Evolutionary conservation across 805 yeast species (phyloP).

Genomic region (Candida ascalaphidarum): DNA sequence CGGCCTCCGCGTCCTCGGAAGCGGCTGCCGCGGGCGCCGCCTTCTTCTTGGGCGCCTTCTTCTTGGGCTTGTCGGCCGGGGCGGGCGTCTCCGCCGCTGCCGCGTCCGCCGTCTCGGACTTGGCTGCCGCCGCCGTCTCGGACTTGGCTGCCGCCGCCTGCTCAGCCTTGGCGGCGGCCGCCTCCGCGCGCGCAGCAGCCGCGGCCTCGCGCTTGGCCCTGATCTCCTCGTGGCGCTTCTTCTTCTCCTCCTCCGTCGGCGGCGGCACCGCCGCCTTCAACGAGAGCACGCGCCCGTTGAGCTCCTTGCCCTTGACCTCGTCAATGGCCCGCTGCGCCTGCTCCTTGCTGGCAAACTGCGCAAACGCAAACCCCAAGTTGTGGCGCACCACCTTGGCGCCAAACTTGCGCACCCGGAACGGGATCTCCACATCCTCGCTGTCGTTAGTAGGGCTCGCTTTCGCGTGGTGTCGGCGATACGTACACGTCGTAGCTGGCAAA

Average conservation of each 20-base stretch:
- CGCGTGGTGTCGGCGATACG: constrained; percentile 8
- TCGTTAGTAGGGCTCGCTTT: no score
- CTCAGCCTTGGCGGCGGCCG: constrained; percentile 9
- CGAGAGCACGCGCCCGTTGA: constrained; percentile 40
- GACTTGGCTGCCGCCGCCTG: constrained; percentile 7
- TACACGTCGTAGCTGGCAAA: constrained; percentile 39
- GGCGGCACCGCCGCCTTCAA: constrained; percentile 48
- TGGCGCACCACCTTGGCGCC: constrained; percentile 29
- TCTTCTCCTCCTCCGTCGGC: constrained; percentile 37
- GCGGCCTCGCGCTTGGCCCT: constrained; percentile 13
- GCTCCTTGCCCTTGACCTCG: constrained; percentile 30
- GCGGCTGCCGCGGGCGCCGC: constrained; percentile 11
- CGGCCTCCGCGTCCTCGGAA: constrained; percentile 7
- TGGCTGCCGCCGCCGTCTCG: constrained; percentile 11
- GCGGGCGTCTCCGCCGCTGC: constrained; percentile 3
- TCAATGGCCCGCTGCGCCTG: constrained; percentile 39
- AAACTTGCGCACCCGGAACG: constrained; percentile 31
- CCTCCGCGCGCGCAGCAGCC: constrained; percentile 4
- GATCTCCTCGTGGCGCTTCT: constrained; percentile 25
- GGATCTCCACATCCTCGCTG: constrained; percentile 41
- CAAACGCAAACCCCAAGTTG: constrained; percentile 54
- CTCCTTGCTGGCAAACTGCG: constrained; percentile 38
- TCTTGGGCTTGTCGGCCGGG: constrained; percentile 9
- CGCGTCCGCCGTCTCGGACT: constrained; percentile 9
- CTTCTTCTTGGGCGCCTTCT: constrained; percentile 8